Conservation (phyloP, 2,329 filamentous ascomycete genomes). For the Mycogone perniciosa region DNA sequence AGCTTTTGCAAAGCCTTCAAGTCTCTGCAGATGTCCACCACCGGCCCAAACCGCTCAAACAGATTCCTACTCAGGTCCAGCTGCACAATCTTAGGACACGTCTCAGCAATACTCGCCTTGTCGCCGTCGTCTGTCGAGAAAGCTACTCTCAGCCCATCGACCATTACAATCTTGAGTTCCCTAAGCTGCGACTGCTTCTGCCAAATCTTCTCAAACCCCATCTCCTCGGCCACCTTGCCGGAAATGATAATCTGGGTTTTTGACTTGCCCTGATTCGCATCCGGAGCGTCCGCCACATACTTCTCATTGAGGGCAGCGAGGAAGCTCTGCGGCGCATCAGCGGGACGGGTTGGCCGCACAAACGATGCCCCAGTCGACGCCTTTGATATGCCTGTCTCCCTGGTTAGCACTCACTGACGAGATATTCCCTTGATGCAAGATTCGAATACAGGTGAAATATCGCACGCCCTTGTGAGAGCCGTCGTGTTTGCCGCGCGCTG, state of each 20-base stretch:
- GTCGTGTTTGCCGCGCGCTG: conserved; percentile 79
- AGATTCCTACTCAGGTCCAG: conserved; percentile 83
- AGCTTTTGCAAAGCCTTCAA: conserved; percentile 61
- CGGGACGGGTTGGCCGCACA: conserved; percentile 66
- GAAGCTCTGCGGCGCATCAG: conserved; percentile 65
- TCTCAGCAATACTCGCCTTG: conserved; percentile 37
- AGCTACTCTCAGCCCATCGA: conserved; percentile 67
- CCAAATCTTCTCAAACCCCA: conserved; percentile 91
- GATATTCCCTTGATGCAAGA: neutral
- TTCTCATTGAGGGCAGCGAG: conserved; percentile 74
- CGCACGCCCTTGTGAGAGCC: conserved; percentile 71
- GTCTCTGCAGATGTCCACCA: conserved; percentile 64
- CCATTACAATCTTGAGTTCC: conserved; percentile 72
- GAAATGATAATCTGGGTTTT: conserved; percentile 56
- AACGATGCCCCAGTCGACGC: conserved; percentile 76
- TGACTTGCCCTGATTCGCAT: conserved; percentile 30
- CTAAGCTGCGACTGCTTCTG: conserved; percentile 69
- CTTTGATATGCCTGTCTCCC: conserved; percentile 47
- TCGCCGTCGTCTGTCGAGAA: conserved; percentile 26
- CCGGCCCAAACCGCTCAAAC: conserved; percentile 59
- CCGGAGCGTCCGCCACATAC: conserved; percentile 59
- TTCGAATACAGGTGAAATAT: conserved; percentile 70
- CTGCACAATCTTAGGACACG: conserved; percentile 64
- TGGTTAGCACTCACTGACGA: neutral
- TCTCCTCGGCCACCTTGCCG: conserved; percentile 82